These are phyloP conservation scores for Dovyalis caffra DNA, from an alignment of 345 rosid species.

Conservation along the genomic window DNA sequence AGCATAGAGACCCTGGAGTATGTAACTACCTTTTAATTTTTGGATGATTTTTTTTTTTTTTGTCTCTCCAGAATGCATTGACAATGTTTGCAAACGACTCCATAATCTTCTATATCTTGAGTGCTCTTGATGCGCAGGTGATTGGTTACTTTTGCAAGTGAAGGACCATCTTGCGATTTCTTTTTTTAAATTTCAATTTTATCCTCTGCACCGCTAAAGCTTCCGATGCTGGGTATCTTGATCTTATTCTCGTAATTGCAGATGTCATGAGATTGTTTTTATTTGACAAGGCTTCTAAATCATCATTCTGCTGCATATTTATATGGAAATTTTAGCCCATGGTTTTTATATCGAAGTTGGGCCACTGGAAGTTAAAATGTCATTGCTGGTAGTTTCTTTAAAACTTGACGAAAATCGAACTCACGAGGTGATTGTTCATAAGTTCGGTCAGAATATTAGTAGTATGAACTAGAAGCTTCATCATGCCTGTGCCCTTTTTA, in stretches of 20 bases:
- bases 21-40: too few species aligned
- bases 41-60: conserved; percentile 23
- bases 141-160: conserved; percentile 6
- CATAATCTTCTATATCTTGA: background rate
- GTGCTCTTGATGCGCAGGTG: background rate
- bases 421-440: background rate
- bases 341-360: background rate
- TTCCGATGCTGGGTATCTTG: background rate
- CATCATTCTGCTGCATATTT: background rate
- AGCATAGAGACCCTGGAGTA: conserved; percentile 53
- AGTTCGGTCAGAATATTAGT: too few species aligned
- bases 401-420: too few species aligned
- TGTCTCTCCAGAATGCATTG: background rate
- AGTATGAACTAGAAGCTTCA: too few species aligned
- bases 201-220: background rate
- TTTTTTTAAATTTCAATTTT: background rate
- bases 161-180: background rate
- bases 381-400: background rate
- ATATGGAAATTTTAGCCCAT: background rate
- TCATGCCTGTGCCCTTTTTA: too few species aligned
- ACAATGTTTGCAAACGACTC: background rate
- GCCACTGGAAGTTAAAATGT: background rate
- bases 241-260: background rate
- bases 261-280: background rate
- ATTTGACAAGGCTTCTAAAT: background rate